A percentile compares a stretch with the other conserved stretches of the same genome.
phyloP scores from a whole-genome alignment of 192 early-diverging fungal genomes.

The Coemansia sp. region DNA sequence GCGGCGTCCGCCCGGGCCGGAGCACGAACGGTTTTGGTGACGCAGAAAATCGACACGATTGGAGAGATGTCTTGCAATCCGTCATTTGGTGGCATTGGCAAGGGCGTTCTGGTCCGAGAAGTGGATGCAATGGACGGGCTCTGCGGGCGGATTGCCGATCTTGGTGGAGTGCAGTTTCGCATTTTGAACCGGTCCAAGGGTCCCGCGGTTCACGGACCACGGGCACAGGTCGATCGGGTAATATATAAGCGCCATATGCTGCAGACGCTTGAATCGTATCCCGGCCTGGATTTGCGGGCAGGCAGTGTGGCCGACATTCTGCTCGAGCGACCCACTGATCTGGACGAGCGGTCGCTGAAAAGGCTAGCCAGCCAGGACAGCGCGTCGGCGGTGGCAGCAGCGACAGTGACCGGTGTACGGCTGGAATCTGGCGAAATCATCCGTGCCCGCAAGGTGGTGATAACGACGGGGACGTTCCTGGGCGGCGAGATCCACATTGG shows the following conservation, averaged over 20 bases:
- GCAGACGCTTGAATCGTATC: constrained; percentile 56
- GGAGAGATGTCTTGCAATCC: constrained; percentile 89
- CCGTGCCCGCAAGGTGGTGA: constrained; percentile 63
- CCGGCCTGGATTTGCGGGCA: constrained; percentile 63
- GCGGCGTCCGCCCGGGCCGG: constrained; percentile 72
- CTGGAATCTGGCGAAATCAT: constrained; percentile 65
- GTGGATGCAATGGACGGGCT: constrained; percentile 80
- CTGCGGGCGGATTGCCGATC: constrained; percentile 73
- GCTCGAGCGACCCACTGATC: constrained; percentile 42
- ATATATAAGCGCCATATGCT: constrained; percentile 76
- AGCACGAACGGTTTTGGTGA: constrained; percentile 67
- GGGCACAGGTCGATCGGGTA: constrained; percentile 77
- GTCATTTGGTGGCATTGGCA: constrained; percentile 80
- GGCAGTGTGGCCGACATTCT: constrained; percentile 73
- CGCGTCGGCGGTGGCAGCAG: constrained; percentile 1
- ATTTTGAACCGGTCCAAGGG: constrained; percentile 77
- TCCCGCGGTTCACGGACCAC: constrained; percentile 76
- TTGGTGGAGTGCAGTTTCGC: constrained; percentile 77
- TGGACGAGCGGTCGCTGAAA: constrained; percentile 15
- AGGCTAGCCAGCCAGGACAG: constrained; percentile 34
- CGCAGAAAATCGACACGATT: constrained; percentile 71
- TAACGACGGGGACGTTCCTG: constrained; percentile 80
- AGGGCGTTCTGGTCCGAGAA: constrained; percentile 74
- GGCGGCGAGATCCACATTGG: constrained; percentile 82
- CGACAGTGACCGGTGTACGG: constrained; percentile 48